Conservation (phyloP, 1,284 basidiomycete species). For the Fomes fomentarius region DNA sequence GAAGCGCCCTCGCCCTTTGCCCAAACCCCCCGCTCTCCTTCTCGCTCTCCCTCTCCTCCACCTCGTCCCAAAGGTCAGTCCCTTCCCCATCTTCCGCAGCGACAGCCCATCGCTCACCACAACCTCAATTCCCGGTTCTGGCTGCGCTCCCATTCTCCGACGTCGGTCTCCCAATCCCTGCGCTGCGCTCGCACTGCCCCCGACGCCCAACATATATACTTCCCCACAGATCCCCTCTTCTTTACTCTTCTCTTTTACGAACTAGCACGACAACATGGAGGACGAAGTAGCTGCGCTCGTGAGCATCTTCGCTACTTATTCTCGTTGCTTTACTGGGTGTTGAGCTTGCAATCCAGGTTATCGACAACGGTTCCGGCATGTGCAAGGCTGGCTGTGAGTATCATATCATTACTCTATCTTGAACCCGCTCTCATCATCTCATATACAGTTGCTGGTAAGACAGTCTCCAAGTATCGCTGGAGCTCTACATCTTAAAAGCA, state of each 20-base stretch:
- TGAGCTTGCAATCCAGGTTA: conserved; percentile 48
- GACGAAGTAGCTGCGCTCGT: conserved; percentile 40
- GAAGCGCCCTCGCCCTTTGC: conserved; percentile 35
- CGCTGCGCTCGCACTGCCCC: conserved; percentile 26
- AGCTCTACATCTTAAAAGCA: neutral
- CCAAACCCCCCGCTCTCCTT: conserved; percentile 26
- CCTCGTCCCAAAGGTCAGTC: conserved; percentile 18
- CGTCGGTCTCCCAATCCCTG: conserved; percentile 9
- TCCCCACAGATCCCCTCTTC: conserved; percentile 26
- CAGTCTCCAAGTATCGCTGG: neutral
- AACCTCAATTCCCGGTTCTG: too few relatives aligned
- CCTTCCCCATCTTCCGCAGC: conserved; percentile 12
- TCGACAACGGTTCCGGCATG: conserved; percentile 90
- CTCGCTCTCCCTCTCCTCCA: conserved; percentile 27
- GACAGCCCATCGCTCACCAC: conserved; percentile 11
- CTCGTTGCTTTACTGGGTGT: neutral
- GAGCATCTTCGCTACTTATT: conserved; percentile 14
- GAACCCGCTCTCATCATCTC: conserved; percentile 25
- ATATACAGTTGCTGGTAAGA: conserved; percentile 52
- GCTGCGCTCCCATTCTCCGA: conserved; percentile 4
- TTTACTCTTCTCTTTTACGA: conserved; percentile 27
- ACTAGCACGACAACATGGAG: conserved; percentile 36
- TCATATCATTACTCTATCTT: conserved; percentile 16
- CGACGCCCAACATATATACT: conserved; percentile 17
- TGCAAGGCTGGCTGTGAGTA: conserved; percentile 88